Conservation (phyloP, 1,284 basidiomycete species). For the Fomitopsis betulina region DNA sequence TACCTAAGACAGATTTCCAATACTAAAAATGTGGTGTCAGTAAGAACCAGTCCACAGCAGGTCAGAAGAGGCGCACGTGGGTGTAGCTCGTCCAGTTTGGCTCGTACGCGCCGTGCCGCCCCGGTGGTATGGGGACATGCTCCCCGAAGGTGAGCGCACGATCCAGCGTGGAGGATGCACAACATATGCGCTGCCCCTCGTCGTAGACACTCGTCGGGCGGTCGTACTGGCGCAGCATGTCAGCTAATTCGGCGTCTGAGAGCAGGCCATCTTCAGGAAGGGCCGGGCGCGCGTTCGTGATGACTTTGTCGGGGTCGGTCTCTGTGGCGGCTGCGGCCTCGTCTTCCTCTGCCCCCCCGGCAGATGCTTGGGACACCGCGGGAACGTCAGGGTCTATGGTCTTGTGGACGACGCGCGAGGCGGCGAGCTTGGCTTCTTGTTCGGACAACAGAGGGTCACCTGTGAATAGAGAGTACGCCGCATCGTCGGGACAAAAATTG, state of each 20-base stretch:
- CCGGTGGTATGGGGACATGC: constrained; percentile 35
- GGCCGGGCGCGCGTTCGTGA: constrained; percentile 73
- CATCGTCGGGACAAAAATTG: constrained; percentile 86
- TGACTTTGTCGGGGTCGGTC: constrained; percentile 65
- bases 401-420: constrained; percentile 79
- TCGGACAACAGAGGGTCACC: constrained; percentile 48
- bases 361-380: constrained; percentile 20
- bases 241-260: constrained; percentile 52
- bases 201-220: constrained; percentile 54
- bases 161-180: constrained; percentile 12
- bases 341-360: constrained; percentile 38
- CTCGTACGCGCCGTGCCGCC: constrained; percentile 54
- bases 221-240: constrained; percentile 40
- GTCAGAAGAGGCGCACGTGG: constrained; percentile 18
- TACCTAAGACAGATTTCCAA: constrained; percentile 80
- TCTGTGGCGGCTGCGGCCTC: constrained; percentile 30
- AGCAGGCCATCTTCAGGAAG: constrained; percentile 69
- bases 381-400: constrained; percentile 65
- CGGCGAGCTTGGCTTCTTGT: constrained; percentile 50
- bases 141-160: constrained; percentile 44
- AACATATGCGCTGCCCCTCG: constrained; percentile 32
- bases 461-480: constrained; percentile 80
- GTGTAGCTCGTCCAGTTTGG: constrained; percentile 82
- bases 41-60: background rate
- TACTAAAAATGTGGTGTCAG: constrained; percentile 35